phyloP scores from a whole-genome alignment of 441 rosid species.

The Erodium texanum region DNA sequence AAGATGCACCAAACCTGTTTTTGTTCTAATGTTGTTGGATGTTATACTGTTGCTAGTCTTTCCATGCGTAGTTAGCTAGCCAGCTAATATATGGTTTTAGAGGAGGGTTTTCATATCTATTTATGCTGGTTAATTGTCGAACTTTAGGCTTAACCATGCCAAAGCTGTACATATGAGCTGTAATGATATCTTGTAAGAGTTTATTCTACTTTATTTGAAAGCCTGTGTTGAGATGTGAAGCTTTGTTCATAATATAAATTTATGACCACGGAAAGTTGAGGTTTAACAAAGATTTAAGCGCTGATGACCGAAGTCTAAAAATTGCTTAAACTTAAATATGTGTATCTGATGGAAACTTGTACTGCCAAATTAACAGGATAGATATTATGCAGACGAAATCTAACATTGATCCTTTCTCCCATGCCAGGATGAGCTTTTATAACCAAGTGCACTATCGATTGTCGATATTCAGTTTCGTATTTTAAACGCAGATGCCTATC shows the following conservation, averaged over 20 bases:
- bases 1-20: not conserved
- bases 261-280: not conserved
- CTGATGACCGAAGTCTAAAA: not conserved
- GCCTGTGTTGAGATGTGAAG: constrained; percentile 14
- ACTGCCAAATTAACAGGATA: too few species aligned
- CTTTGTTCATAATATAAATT: not conserved
- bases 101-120: constrained; percentile 4
- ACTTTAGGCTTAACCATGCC: constrained; percentile 18
- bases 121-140: constrained; percentile 7
- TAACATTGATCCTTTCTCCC: too few species aligned
- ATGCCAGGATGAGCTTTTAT: too few species aligned
- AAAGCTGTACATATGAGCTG: constrained; percentile 25
- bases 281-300: not conserved
- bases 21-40: not conserved
- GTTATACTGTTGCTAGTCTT: too few species aligned
- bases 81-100: not conserved
- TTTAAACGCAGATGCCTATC: too few species aligned
- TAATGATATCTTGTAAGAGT: constrained; percentile 22
- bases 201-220: constrained; percentile 18
- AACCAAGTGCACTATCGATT: too few species aligned
- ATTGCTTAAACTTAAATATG: too few species aligned
- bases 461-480: too few species aligned
- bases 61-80: not conserved
- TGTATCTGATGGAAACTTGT: too few species aligned
- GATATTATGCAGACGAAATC: too few species aligned